Evolutionary conservation across 2,329 filamentous ascomycete genomes (phyloP).

Genomic region (Venturia asperata): DNA sequence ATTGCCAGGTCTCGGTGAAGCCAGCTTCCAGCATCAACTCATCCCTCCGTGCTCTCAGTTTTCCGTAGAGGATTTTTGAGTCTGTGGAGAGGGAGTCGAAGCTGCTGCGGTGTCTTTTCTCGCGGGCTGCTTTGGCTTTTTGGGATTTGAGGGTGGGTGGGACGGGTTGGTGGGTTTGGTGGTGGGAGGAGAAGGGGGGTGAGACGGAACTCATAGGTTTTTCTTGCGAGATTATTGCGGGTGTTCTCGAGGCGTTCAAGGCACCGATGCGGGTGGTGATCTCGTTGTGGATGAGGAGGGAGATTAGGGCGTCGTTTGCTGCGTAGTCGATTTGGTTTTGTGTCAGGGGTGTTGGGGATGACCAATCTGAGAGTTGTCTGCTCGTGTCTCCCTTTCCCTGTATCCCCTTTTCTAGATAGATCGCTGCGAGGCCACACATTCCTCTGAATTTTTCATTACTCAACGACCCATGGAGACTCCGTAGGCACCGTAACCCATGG

Average conservation of each 20-base stretch:
- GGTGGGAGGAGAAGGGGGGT: too few relatives aligned
- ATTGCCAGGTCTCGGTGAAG: conserved; percentile 16
- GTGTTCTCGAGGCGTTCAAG: too few relatives aligned
- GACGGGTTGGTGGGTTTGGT: too few relatives aligned
- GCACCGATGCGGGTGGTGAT: not conserved
- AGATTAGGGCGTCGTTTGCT: not conserved
- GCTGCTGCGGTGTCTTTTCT: too few relatives aligned
- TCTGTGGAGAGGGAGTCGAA: too few relatives aligned
- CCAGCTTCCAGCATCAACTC: not conserved
- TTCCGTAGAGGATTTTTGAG: too few relatives aligned
- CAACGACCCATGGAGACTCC: not conserved
- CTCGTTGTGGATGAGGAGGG: not conserved
- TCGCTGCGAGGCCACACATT: not conserved
- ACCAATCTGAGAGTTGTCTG: not conserved
- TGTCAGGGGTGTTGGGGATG: not conserved
- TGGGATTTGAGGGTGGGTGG: too few relatives aligned
- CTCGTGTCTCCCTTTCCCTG: not conserved
- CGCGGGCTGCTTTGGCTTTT: too few relatives aligned
- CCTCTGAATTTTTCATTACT: not conserved
- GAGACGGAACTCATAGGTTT: not conserved
- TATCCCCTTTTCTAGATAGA: not conserved
- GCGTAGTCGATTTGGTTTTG: not conserved
- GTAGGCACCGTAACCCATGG: not conserved
- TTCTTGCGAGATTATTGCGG: too few relatives aligned
- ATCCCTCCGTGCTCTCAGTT: too few relatives aligned